A percentile compares a stretch with the other conserved stretches of the same genome.
Conservation (phyloP, 768 basidiomycete genomes). For the Lyophyllum semitale region DNA sequence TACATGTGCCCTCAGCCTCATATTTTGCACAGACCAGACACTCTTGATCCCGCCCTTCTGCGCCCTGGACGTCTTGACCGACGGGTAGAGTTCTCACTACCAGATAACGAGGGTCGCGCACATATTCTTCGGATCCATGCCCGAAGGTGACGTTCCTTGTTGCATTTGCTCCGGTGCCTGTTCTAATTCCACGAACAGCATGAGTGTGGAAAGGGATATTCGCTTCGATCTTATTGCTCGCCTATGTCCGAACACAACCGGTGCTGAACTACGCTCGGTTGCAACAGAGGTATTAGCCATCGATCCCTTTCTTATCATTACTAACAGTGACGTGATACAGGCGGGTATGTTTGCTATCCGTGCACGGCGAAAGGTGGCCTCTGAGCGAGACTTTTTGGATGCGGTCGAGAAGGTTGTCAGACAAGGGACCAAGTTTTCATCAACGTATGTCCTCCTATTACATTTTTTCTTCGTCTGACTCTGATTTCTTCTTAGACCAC, state of each 20-base stretch:
- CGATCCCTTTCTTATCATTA: conserved; percentile 1
- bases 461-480: not conserved
- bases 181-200: conserved; percentile 48
- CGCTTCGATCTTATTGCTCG: conserved; percentile 97
- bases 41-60: conserved; percentile 93
- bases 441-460: conserved; percentile 67
- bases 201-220: conserved; percentile 97
- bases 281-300: conserved; percentile 79
- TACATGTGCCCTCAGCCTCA: not conserved
- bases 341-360: conserved; percentile 99
- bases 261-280: conserved; percentile 96
- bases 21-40: conserved; percentile 75
- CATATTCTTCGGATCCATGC: conserved; percentile 98
- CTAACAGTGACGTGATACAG: conserved; percentile 33
- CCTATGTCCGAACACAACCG: conserved; percentile 96
- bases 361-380: conserved; percentile 92
- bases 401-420: conserved; percentile 98
- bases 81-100: conserved; percentile 94
- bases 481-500: conserved; percentile 50
- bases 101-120: conserved; percentile 94
- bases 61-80: conserved; percentile 96
- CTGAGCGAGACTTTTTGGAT: conserved; percentile 96
- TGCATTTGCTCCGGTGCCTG: not conserved
- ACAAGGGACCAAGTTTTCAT: conserved; percentile 97
- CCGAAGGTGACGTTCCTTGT: conserved; percentile 58